Conservation (phyloP, 345 rosid species). For the Physaria fendleri region DNA sequence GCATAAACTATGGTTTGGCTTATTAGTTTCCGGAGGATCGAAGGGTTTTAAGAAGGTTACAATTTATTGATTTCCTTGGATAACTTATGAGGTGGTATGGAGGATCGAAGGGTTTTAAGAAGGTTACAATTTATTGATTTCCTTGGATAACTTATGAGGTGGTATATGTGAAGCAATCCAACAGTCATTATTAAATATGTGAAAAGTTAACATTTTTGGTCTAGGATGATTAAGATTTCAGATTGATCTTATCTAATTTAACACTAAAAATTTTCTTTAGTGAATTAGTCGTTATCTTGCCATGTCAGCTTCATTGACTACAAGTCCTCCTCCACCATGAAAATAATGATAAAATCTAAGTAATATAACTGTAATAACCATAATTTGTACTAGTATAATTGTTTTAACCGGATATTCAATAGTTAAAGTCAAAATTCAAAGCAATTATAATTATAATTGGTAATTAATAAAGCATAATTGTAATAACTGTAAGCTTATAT, state of each 20-base stretch:
- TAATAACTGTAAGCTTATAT: too few species aligned
- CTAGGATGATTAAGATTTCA: not conserved
- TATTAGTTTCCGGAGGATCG: too few species aligned
- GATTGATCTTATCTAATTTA: slow-evolving; percentile 27
- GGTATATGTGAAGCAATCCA: not conserved
- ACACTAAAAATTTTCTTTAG: not conserved
- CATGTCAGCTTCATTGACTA: slow-evolving; percentile 2
- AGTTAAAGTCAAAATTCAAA: too few species aligned
- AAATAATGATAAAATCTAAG: too few species aligned
- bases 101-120: not conserved
- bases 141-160: not conserved
- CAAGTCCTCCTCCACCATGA: not conserved
- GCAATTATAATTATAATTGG: too few species aligned
- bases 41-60: not conserved
- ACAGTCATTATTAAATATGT: slow-evolving; percentile 5
- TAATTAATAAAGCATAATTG: too few species aligned
- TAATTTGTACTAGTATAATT: too few species aligned
- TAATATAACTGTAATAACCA: too few species aligned
- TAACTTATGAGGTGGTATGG: slow-evolving; percentile 1
- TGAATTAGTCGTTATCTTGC: slow-evolving; percentile 12
- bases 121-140: not conserved
- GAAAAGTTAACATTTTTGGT: not conserved
- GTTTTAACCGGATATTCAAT: too few species aligned
- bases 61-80: not conserved
- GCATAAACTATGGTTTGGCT: too few species aligned